phyloP scores from a whole-genome alignment of 2,329 filamentous ascomycete genomes.

The Huntiella omanensis region DNA sequence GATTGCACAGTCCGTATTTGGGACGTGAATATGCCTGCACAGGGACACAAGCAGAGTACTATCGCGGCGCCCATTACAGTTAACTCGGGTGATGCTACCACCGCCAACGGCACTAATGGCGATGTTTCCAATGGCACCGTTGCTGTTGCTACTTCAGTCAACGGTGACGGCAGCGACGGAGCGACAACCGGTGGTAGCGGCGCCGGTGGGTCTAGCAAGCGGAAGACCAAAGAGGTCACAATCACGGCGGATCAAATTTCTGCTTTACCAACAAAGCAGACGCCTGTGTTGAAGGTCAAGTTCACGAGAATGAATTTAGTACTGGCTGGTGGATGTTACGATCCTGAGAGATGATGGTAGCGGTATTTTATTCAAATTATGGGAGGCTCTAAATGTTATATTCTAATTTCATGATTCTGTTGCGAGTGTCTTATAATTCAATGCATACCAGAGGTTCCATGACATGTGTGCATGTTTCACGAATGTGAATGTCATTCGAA shows the following conservation, averaged over 20 bases:
- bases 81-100: conserved; percentile 8
- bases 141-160: conserved; percentile 18
- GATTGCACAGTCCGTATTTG: conserved; percentile 87
- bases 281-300: conserved; percentile 76
- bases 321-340: conserved; percentile 59
- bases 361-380: too few relatives aligned
- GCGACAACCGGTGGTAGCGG: conserved; percentile 16
- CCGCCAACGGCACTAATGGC: background rate
- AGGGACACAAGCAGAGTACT: conserved; percentile 39
- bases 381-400: too few relatives aligned
- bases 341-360: conserved; percentile 19
- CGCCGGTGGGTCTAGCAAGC: conserved; percentile 28
- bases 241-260: conserved; percentile 87
- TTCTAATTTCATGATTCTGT: too few relatives aligned
- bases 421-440: too few relatives aligned
- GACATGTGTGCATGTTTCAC: background rate
- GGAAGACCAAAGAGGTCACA: conserved; percentile 76
- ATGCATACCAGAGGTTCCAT: too few relatives aligned
- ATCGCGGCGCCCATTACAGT: conserved; percentile 18
- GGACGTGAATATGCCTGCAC: conserved; percentile 63
- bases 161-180: conserved; percentile 15
- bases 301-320: conserved; percentile 94
- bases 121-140: conserved; percentile 9
- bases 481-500: background rate
- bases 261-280: conserved; percentile 91